A percentile compares a stretch with the other conserved stretches of the same genome.
These are phyloP conservation scores for Aspergillus affinis DNA, from an alignment of 495 filamentous ascomycete species.

Conservation along the genomic window DNA sequence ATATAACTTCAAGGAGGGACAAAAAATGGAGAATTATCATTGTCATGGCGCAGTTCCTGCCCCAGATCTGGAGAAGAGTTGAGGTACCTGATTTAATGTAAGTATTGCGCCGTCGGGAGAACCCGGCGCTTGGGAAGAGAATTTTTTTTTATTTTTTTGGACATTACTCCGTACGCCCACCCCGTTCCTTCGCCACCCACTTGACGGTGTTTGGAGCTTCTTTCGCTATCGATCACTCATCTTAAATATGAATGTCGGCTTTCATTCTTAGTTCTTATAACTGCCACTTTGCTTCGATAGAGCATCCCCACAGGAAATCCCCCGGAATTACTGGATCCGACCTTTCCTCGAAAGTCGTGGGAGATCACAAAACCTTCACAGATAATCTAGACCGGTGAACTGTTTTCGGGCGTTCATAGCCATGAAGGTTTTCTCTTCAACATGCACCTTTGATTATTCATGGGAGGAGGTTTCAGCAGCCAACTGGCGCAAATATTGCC, in stretches of 20 bases:
- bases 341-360: background rate
- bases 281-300: background rate
- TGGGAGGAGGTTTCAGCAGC: conserved; percentile 99
- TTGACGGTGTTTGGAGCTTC: background rate
- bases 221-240: background rate
- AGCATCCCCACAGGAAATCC: background rate
- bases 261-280: background rate
- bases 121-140: conserved; percentile 16
- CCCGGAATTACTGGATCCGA: background rate
- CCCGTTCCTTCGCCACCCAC: background rate
- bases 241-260: background rate
- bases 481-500: conserved; percentile 98
- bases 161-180: background rate
- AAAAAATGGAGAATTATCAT: background rate
- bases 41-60: background rate
- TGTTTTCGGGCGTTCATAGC: conserved; percentile 7
- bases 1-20: too few relatives aligned
- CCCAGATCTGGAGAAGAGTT: background rate
- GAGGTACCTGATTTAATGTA: background rate
- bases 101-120: conserved; percentile 18
- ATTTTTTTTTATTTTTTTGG: conserved; percentile 3
- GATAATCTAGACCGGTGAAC: background rate
- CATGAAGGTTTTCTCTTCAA: conserved; percentile 94
- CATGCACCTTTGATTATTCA: conserved; percentile 89
- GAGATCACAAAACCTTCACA: background rate